Conservation (phyloP, 345 rosid genomes). For the Citrus sinensis region DNA sequence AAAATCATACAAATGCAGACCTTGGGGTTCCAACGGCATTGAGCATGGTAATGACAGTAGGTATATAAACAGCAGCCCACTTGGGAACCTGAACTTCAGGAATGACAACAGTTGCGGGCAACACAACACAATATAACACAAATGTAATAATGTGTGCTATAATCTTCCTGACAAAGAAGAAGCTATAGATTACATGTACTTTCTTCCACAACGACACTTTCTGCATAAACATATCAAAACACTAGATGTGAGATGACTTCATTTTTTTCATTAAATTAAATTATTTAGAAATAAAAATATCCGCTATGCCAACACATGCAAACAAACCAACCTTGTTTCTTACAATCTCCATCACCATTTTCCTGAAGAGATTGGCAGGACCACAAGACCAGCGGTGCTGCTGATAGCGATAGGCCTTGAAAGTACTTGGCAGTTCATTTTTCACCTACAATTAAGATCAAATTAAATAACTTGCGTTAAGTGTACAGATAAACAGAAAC, state of each 20-base stretch:
- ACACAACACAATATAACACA: slow-evolving; percentile 70
- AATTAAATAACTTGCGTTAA: not conserved
- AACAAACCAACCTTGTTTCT: slow-evolving; percentile 51
- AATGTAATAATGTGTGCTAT: slow-evolving; percentile 86
- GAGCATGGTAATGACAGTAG: slow-evolving; percentile 70
- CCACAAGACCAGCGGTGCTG: slow-evolving; percentile 99
- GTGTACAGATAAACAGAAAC: not conserved
- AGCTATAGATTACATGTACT: slow-evolving; percentile 88
- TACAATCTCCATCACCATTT: slow-evolving; percentile 81
- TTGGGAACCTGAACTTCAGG: slow-evolving; percentile 89
- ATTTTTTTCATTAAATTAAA: not conserved
- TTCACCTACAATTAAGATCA: slow-evolving; percentile 52
- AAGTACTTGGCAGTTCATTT: slow-evolving; percentile 92
- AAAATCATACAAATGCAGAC: slow-evolving; percentile 22
- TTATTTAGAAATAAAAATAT: not conserved
- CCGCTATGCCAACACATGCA: not conserved
- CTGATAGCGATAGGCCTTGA: slow-evolving; percentile 90
- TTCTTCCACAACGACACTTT: slow-evolving; percentile 89
- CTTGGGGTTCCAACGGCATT: slow-evolving; percentile 98
- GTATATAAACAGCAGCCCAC: slow-evolving; percentile 92
- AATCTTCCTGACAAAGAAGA: slow-evolving; percentile 83
- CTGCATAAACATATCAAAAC: slow-evolving; percentile 35
- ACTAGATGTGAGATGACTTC: not conserved
- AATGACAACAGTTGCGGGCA: slow-evolving; percentile 87
- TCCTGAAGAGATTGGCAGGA: slow-evolving; percentile 95